A percentile compares a stretch with the other conserved stretches of the same genome.
Conservation (phyloP, 2,329 filamentous ascomycete genomes). For the Cladosporium sp. region DNA sequence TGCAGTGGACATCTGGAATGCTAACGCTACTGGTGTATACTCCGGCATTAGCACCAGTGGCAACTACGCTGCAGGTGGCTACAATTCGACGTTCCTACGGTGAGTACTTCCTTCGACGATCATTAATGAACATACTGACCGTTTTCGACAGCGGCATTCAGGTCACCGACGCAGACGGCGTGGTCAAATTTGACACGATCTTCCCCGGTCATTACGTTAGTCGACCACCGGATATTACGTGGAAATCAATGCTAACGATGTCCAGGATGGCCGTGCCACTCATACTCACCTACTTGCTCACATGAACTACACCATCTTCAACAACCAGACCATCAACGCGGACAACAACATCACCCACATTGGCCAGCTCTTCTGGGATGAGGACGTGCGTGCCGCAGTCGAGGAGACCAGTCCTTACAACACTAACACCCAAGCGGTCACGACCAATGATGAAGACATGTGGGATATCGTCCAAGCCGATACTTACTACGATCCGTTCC, state of each 20-base stretch:
- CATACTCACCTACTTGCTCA: conserved; percentile 38
- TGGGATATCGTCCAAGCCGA: conserved; percentile 46
- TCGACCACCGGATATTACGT: neutral
- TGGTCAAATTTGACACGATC: conserved; percentile 35
- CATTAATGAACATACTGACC: neutral
- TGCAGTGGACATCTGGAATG: conserved; percentile 42
- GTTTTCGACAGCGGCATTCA: conserved; percentile 29
- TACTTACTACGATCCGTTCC: conserved; percentile 48
- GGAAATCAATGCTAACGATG: neutral
- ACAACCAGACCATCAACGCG: conserved; percentile 48
- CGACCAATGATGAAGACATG: conserved; percentile 48
- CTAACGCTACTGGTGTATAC: conserved; percentile 45
- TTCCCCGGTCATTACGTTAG: conserved; percentile 39
- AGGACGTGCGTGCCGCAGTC: conserved; percentile 51
- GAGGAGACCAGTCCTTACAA: conserved; percentile 43
- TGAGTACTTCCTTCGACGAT: neutral
- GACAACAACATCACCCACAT: conserved; percentile 53
- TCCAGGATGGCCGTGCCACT: conserved; percentile 30
- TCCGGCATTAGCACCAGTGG: conserved; percentile 34
- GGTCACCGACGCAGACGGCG: conserved; percentile 34
- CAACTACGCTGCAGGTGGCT: conserved; percentile 25
- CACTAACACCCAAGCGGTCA: conserved; percentile 40
- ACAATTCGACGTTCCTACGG: conserved; percentile 36
- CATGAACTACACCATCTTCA: conserved; percentile 32
- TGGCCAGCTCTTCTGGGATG: conserved; percentile 61